Evolutionary conservation across 192 early-diverging fungal genomes (phyloP).

Genomic region (Phycomyces nitens): DNA sequence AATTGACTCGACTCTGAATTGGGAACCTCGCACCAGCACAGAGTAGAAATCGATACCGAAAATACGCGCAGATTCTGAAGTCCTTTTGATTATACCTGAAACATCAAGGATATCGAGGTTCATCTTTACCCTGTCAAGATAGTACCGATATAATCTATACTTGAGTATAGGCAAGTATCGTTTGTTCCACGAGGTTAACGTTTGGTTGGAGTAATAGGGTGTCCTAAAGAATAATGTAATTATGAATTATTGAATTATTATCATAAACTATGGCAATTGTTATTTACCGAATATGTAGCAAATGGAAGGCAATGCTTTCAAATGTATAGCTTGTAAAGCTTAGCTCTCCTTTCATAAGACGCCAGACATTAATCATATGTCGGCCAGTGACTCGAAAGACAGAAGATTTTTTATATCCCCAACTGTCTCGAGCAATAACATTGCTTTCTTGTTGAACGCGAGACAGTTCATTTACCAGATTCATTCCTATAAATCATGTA

Average conservation of each 20-base stretch:
- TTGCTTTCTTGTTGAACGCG: conserved; percentile 3
- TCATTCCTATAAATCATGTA: conserved; percentile 30
- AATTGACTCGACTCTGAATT: conserved; percentile 88
- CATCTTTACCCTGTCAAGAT: conserved; percentile 62
- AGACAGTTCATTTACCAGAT: conserved; percentile 26
- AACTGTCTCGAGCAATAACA: conserved; percentile 29
- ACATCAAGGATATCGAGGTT: conserved; percentile 70
- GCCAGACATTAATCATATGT: conserved; percentile 87
- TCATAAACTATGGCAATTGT: conserved; percentile 2
- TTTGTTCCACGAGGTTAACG: conserved; percentile 67
- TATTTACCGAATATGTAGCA: conserved; percentile 65
- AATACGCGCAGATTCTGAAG: conserved; percentile 82
- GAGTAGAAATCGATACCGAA: conserved; percentile 89
- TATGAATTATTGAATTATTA: background rate
- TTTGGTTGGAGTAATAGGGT: conserved; percentile 59
- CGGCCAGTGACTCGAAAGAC: conserved; percentile 66
- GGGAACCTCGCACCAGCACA: conserved; percentile 85
- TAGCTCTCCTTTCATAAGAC: conserved; percentile 75
- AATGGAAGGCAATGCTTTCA: conserved; percentile 68
- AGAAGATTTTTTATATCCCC: conserved; percentile 63
- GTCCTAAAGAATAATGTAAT: conserved; percentile 41
- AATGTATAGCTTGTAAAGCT: conserved; percentile 75
- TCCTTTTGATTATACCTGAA: conserved; percentile 63
- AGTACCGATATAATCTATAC: conserved; percentile 62
- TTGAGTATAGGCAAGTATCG: conserved; percentile 44